phyloP scores from a whole-genome alignment of 2,329 filamentous ascomycete genomes.

The Orbilia ellipsospora region DNA sequence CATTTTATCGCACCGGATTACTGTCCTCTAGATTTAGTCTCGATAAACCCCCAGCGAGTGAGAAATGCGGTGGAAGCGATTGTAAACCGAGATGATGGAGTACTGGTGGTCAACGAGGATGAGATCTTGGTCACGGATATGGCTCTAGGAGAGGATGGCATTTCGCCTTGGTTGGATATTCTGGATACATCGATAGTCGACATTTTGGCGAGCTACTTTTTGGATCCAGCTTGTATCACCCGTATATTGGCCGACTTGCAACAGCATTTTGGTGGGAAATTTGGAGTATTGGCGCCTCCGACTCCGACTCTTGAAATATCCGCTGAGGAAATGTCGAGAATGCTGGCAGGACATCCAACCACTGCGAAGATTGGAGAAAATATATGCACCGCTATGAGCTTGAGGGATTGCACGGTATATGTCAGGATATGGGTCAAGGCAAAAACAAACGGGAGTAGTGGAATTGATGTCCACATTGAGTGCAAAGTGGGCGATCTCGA shows the following conservation, averaged over 20 bases:
- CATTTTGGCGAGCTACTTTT: conserved; percentile 53
- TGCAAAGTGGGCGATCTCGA: conserved; percentile 59
- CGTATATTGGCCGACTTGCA: conserved; percentile 54
- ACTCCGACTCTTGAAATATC: conserved; percentile 49
- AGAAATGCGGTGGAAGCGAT: conserved; percentile 56
- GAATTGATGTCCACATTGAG: conserved; percentile 59
- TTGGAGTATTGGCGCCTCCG: conserved; percentile 45
- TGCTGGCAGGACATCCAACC: conserved; percentile 54
- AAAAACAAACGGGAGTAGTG: conserved; percentile 52
- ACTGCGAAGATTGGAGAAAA: conserved; percentile 53
- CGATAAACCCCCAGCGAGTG: conserved; percentile 52
- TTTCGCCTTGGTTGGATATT: conserved; percentile 48
- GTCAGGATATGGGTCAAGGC: conserved; percentile 57
- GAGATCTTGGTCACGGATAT: conserved; percentile 41
- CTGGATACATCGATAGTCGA: conserved; percentile 47
- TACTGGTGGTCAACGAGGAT: conserved; percentile 58
- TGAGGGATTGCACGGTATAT: conserved; percentile 59
- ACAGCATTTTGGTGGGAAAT: conserved; percentile 53
- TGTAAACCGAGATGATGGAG: conserved; percentile 57
- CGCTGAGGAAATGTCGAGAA: conserved; percentile 49
- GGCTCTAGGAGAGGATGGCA: conserved; percentile 39
- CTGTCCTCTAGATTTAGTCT: conserved; percentile 58
- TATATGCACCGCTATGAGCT: conserved; percentile 59
- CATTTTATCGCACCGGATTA: conserved; percentile 52
- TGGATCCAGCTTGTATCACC: conserved; percentile 52